Conservation (phyloP, 2,329 filamentous ascomycete species). For the Cytospora schulzeri region DNA sequence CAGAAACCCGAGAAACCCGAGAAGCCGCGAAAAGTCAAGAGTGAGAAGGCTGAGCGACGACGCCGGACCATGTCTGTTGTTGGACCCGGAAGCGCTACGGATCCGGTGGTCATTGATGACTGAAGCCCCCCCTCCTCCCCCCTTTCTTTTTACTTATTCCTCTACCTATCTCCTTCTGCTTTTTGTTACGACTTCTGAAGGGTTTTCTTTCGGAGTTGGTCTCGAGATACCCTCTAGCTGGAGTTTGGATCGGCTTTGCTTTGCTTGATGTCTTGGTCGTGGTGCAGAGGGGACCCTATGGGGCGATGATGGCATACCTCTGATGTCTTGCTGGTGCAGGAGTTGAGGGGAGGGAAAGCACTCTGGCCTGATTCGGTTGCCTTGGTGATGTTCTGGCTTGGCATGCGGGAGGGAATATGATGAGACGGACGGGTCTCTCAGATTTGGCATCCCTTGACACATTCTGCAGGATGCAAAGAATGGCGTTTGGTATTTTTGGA, state of each 20-base stretch:
- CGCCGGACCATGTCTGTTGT: background rate
- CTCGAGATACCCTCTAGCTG: slow-evolving; percentile 8
- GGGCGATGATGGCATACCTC: background rate
- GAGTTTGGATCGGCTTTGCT: background rate
- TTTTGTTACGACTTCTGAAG: background rate
- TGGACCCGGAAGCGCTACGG: slow-evolving; percentile 2
- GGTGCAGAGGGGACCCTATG: background rate
- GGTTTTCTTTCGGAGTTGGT: slow-evolving; percentile 9
- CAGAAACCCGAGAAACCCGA: background rate
- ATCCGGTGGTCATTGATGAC: slow-evolving; percentile 15
- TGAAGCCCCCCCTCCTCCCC: background rate
- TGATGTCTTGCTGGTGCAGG: background rate
- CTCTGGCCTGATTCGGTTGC: background rate
- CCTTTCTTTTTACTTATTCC: background rate
- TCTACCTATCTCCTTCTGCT: background rate
- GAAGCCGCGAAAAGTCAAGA: background rate
- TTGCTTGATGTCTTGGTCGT: slow-evolving; percentile 5
- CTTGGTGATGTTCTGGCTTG: background rate
- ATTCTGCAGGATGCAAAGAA: background rate
- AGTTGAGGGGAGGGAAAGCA: background rate
- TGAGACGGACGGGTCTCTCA: background rate
- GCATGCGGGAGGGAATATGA: background rate
- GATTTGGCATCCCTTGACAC: background rate
- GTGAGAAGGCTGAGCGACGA: slow-evolving; percentile 4
- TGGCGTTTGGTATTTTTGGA: background rate